Percentiles rank a stretch among this genome's conserved stretches.
phyloP scores from a whole-genome alignment of 306 rosid genomes.

The Astragalus glycyphyllos region DNA sequence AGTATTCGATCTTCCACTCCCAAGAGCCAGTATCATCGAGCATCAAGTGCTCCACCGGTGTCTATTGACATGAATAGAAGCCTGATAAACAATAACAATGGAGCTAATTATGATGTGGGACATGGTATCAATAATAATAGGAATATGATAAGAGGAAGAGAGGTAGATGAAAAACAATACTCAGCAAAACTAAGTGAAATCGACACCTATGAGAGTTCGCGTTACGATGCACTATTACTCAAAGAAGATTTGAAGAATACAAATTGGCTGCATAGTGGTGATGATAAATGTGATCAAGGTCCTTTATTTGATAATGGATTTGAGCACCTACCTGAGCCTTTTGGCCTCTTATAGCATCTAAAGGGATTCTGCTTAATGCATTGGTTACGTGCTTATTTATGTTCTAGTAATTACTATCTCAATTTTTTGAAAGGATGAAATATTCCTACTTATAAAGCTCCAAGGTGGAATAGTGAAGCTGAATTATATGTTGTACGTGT shows the following conservation, averaged over 20 bases:
- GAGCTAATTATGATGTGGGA: constrained; percentile 54
- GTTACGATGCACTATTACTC: constrained; percentile 85
- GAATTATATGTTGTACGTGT: constrained; percentile 43
- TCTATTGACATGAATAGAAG: constrained; percentile 53
- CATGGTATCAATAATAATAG: constrained; percentile 35
- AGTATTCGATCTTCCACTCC: constrained; percentile 71
- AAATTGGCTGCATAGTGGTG: constrained; percentile 83
- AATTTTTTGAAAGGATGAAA: constrained; percentile 55
- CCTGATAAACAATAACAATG: constrained; percentile 50
- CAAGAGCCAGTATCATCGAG: constrained; percentile 63
- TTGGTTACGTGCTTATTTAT: constrained; percentile 41
- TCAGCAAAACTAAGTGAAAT: constrained; percentile 69
- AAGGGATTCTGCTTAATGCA: constrained; percentile 43
- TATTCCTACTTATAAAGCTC: constrained; percentile 50
- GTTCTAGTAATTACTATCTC: constrained; percentile 40
- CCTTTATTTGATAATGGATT: constrained; percentile 86
- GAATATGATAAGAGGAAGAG: constrained; percentile 55
- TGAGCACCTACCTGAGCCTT: constrained; percentile 93
- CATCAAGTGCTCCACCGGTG: constrained; percentile 51
- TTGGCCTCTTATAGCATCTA: constrained; percentile 71
- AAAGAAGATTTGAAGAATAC: constrained; percentile 93
- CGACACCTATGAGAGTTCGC: constrained; percentile 91
- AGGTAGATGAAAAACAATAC: constrained; percentile 55
- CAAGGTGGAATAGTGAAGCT: constrained; percentile 56
- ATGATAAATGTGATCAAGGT: constrained; percentile 75